Conservation (phyloP, 2,329 filamentous ascomycete species). For the Shiraia bambusicola region DNA sequence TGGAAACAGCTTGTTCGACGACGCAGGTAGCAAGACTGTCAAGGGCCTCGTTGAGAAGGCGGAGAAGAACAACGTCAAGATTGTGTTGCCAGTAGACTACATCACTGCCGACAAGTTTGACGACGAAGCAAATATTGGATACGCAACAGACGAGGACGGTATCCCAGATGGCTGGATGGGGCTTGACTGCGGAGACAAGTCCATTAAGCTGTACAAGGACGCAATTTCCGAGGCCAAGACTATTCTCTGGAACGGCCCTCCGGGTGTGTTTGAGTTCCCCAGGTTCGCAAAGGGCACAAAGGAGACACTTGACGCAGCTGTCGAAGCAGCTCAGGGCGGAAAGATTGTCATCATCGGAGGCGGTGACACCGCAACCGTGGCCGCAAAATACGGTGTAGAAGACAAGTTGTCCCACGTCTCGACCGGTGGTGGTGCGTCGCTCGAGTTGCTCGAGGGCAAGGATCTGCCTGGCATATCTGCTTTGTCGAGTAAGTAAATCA, state of each 20-base stretch:
- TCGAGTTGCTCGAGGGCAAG: constrained; percentile 98
- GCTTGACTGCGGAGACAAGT: constrained; percentile 90
- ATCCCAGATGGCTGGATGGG: constrained; percentile 99
- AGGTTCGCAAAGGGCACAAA: constrained; percentile 92
- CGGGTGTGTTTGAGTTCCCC: constrained; percentile 96
- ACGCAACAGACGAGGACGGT: constrained; percentile 81
- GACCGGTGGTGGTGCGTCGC: constrained; percentile 89
- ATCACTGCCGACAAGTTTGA: constrained; percentile 94
- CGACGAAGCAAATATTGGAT: constrained; percentile 76
- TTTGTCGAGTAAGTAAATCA: constrained; percentile 71
- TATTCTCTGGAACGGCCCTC: constrained; percentile 98
- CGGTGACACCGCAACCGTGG: constrained; percentile 96
- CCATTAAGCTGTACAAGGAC: constrained; percentile 81
- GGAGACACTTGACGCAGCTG: constrained; percentile 84
- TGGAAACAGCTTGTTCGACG: constrained; percentile 88
- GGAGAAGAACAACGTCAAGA: constrained; percentile 92
- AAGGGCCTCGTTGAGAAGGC: constrained; percentile 88
- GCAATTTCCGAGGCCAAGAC: constrained; percentile 88
- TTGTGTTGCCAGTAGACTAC: constrained; percentile 93
- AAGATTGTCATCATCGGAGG: constrained; percentile 98
- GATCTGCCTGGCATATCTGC: constrained; percentile 90
- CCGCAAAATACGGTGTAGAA: constrained; percentile 95
- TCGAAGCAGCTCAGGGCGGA: constrained; percentile 75
- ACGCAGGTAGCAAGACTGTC: constrained; percentile 90
- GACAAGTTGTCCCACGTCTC: constrained; percentile 98